These are phyloP conservation scores for Gossypium mustelinum DNA, from an alignment of 345 rosid species.

Conservation along the genomic window DNA sequence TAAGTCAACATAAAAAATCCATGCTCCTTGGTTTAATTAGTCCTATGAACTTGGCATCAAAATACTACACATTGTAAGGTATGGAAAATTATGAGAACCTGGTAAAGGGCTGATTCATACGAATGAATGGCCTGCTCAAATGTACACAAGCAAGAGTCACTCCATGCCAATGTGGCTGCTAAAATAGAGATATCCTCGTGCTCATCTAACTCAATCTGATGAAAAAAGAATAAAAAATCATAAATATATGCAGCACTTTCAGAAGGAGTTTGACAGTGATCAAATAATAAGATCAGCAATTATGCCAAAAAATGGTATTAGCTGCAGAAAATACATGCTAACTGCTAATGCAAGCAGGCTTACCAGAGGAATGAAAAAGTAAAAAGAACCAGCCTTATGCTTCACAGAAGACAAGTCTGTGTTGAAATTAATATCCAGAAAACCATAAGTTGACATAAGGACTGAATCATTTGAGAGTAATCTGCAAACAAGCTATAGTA, in stretches of 20 bases:
- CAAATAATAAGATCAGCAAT: background rate
- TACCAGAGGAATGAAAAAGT: slow-evolving; percentile 84
- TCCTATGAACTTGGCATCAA: background rate
- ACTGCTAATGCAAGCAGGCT: slow-evolving; percentile 30
- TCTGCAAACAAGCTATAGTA: slow-evolving; percentile 50
- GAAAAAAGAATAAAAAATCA: slow-evolving; percentile 18
- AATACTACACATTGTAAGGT: background rate
- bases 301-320: background rate
- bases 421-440: slow-evolving; percentile 51
- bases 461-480: slow-evolving; percentile 63
- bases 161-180: slow-evolving; percentile 74
- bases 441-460: slow-evolving; percentile 62
- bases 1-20: background rate
- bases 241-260: background rate
- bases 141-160: slow-evolving; percentile 40
- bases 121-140: slow-evolving; percentile 62
- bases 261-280: slow-evolving; percentile 11
- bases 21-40: background rate
- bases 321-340: background rate
- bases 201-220: slow-evolving; percentile 87
- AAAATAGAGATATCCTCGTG: slow-evolving; percentile 54
- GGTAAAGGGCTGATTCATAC: slow-evolving; percentile 46
- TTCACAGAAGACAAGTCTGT: slow-evolving; percentile 39
- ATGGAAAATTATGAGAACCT: slow-evolving; percentile 41
- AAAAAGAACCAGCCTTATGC: slow-evolving; percentile 62